Base-by-base conservation (phyloP, 495 filamentous ascomycete genomes). In the Cladorrhinum samala region DNA sequence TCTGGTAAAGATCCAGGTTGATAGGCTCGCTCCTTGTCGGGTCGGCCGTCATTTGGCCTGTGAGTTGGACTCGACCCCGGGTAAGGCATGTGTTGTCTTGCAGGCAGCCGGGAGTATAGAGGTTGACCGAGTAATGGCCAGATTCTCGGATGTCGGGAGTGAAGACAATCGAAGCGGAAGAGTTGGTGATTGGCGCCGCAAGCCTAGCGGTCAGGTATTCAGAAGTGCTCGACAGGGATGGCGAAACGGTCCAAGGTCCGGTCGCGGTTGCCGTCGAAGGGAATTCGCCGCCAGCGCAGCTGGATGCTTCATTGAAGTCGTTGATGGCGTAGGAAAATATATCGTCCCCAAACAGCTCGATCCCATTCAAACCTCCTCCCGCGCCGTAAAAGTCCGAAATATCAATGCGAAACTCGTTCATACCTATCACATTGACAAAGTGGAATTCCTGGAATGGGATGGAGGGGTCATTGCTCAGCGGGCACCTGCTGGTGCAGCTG, bases 91-190 rank as follows among this genome's bases (percentile, higher is more conserved):
- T 84, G 52, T 81, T 81, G 59, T 96, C 94, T 59, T 87, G 80
- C 17, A 75, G 60, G 62, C 94, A 99, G 2, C 93, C 93, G 3
- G 93, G 94, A 0, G 93, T 99, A 63, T 87, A 97, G 18, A 99
- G 64, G 49, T 83, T 83, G 55, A 99, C 83, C 0, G 83, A 81
- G 66, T 97, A 99, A 59, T 94, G 88, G 17, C 94, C 94, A 2
- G 88, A 84, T 60, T 95, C 85, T 63, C 84, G 84, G 61, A 99
- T 86, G 65, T 96, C 83, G 7, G 94, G 93, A 52, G 77, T 68
- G 63, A 96, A 96, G n/a, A 77, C 68, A 19, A 96, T 81, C 4
- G 84, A 83, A 1, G 81, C 72, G 3, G 82, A 75, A 43, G 78
- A 74, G 6, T 82, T 72, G 37, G 78, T 69, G 50, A 76, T 70